phyloP scores from a whole-genome alignment of 2,329 filamentous ascomycete genomes.

The Talaromyces sp. region DNA sequence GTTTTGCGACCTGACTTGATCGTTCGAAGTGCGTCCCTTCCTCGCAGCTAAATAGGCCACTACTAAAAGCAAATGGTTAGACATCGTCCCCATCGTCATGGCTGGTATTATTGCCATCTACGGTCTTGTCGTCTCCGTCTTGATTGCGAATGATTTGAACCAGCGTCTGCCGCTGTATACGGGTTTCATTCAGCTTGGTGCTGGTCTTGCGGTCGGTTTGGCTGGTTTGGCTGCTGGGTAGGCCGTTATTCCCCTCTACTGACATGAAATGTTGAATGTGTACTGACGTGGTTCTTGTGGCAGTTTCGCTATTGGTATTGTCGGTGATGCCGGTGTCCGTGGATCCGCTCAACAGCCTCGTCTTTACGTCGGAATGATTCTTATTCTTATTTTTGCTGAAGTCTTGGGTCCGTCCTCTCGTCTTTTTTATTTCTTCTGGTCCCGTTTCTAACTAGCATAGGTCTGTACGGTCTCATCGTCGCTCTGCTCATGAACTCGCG shows the following conservation, averaged over 20 bases:
- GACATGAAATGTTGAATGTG: too few relatives aligned
- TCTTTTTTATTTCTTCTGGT: not conserved
- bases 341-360: conserved; percentile 52
- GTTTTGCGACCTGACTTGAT: conserved; percentile 96
- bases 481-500: conserved; percentile 99
- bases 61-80: conserved; percentile 47
- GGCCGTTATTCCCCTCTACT: conserved; percentile 20
- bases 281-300: not conserved
- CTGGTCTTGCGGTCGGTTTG: conserved; percentile 76
- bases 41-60: not conserved
- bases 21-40: conserved; percentile 81
- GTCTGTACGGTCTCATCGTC: conserved; percentile 98
- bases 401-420: conserved; percentile 72
- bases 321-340: conserved; percentile 57
- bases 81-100: conserved; percentile 99
- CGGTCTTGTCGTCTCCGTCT: conserved; percentile 81
- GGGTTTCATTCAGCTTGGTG: conserved; percentile 81
- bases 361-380: conserved; percentile 94
- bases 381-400: conserved; percentile 99
- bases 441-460: conserved; percentile 46
- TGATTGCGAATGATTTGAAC: conserved; percentile 75
- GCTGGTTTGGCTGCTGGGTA: conserved; percentile 73
- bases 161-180: conserved; percentile 73
- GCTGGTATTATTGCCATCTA: conserved; percentile 99
- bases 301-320: conserved; percentile 80